Base-by-base conservation (phyloP, 768 basidiomycete genomes). In the Imleria badia region DNA sequence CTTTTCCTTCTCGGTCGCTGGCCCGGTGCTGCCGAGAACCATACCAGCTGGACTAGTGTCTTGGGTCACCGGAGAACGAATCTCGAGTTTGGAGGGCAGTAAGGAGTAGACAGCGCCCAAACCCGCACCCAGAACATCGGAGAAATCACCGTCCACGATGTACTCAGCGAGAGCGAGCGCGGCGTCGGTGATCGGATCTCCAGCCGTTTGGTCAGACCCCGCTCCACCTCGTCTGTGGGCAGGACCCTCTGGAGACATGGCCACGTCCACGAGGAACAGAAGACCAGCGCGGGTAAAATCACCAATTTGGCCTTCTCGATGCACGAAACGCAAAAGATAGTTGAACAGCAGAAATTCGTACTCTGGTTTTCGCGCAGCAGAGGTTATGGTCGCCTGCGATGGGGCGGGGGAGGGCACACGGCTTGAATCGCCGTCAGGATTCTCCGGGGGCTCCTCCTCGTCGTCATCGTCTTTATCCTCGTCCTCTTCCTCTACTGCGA, bases 331-430 rank as follows among this genome's bases (percentile, higher is more conserved):
- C 11, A 98, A 83, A 34, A 98, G 85, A 65, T 96, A 96, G 66
- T 95, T 92, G 78, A 98, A 97, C 13, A 98, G 78, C 29, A 96
- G 82, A 66, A 97, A 98, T 67, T 98, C 95, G 65, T 96, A 96
- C 73, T 96, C 93, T 19, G 91, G 76, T 68, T 89, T 90, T 66
- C 83, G 85, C 19, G 71, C 68, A 5, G 72, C 78, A 12, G 82
- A 83, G 31, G 75, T 82, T 33, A 81, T 72, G 4, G 84, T 87
- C 7, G 71, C 72, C 52, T 83, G 81, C 1, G 87, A 87, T 7
- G 81, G 79, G 19, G 82, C 72, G 0, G 88, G 86, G 5, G 90
- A 91, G 2, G 78, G 62, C 5, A 73, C 56, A 15, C 71, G 73
- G 31, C 54, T 55, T 45, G 45, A 53, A 45, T 33, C 26, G 34